A percentile compares a stretch with the other conserved stretches of the same genome.
phyloP scores from a whole-genome alignment of 2,329 filamentous ascomycete genomes.

The Coleophoma cylindrospora region DNA sequence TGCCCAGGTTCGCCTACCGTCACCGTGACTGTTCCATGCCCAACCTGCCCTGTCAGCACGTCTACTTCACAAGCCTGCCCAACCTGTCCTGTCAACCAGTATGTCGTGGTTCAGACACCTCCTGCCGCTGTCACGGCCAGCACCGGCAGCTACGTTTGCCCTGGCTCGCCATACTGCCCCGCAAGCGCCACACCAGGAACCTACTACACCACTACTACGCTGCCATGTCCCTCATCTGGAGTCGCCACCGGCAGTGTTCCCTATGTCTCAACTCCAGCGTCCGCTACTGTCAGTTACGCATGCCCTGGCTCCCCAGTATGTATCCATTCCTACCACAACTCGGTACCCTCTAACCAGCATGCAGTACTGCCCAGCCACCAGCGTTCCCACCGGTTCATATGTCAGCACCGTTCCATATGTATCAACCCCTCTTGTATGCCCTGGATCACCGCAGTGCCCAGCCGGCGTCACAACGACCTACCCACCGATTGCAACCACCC shows the following conservation, averaged over 20 bases:
- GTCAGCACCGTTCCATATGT: neutral
- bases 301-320: neutral
- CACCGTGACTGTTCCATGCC: slow-evolving; percentile 1
- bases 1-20: neutral
- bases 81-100: neutral
- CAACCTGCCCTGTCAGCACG: neutral
- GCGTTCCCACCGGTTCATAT: too few relatives aligned
- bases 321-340: neutral
- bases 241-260: neutral
- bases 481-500: neutral
- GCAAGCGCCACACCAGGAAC: neutral
- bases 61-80: neutral
- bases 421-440: neutral
- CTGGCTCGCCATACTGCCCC: neutral
- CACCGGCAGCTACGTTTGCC: neutral
- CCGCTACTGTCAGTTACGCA: neutral
- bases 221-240: too few relatives aligned
- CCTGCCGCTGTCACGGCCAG: neutral
- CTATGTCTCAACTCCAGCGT: neutral
- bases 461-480: neutral
- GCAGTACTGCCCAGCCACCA: too few relatives aligned
- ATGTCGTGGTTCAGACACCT: neutral
- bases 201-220: neutral
- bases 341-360: neutral
- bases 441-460: neutral